Evolutionary conservation across 179 eudicot genomes (phyloP).

Genomic region (Heliamphora pulchella): DNA sequence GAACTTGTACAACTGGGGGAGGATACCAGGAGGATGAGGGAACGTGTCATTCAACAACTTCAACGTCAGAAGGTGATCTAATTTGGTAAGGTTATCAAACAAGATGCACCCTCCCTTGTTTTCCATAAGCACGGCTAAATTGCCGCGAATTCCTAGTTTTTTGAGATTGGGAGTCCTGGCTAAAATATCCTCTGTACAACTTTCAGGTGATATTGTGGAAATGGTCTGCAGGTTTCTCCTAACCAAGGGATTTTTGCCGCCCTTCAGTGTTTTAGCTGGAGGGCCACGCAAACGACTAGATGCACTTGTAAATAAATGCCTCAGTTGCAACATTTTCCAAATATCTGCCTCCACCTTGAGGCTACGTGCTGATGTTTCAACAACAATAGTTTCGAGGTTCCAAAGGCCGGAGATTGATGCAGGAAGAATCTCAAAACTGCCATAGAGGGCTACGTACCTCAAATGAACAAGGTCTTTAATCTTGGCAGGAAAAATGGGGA

Average conservation of each 20-base stretch:
- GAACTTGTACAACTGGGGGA: constrained; percentile 19
- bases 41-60: constrained; percentile 21
- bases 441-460: constrained; percentile 11
- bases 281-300: constrained; percentile 24
- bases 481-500: constrained; percentile 12
- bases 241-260: constrained; percentile 23
- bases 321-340: constrained; percentile 23
- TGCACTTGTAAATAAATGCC: constrained; percentile 22
- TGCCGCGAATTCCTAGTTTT: constrained; percentile 25
- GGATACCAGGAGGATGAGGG: constrained; percentile 15
- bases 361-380: constrained; percentile 12
- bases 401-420: constrained; percentile 11
- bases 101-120: constrained; percentile 6
- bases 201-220: constrained; percentile 23
- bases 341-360: constrained; percentile 25
- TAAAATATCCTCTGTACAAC: constrained; percentile 27
- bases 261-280: constrained; percentile 17
- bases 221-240: constrained; percentile 26
- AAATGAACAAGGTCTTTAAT: constrained; percentile 11
- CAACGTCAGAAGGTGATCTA: constrained; percentile 20
- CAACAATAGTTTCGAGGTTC: constrained; percentile 16
- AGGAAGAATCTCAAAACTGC: constrained; percentile 10
- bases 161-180: constrained; percentile 24
- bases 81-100: constrained; percentile 25
- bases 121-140: constrained; percentile 9